Evolutionary conservation across 1,284 basidiomycete genomes (phyloP).

Genomic region (Irpex rosettiformis): DNA sequence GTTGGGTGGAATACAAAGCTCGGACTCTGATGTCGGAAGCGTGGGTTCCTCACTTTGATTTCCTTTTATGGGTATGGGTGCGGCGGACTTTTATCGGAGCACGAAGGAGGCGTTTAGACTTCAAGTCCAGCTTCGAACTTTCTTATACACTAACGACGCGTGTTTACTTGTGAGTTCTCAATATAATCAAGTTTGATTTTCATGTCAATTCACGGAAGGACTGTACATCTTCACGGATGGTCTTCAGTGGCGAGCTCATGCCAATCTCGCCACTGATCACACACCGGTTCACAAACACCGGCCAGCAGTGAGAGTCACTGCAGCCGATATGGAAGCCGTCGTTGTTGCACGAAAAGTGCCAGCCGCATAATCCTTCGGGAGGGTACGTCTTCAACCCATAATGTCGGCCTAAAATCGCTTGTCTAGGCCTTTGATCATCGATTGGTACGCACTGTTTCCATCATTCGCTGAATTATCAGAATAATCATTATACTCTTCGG

Average conservation of each 20-base stretch:
- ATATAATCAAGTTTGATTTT: background rate
- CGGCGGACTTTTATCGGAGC: conserved; percentile 14
- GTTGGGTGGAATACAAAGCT: background rate
- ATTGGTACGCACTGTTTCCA: background rate
- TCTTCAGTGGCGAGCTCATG: background rate
- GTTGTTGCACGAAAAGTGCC: background rate
- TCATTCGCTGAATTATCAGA: background rate
- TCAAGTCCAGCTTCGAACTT: conserved; percentile 7
- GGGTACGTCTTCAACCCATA: background rate
- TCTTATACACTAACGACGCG: background rate
- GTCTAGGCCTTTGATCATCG: background rate
- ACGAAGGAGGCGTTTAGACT: conserved; percentile 10
- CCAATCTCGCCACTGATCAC: conserved; percentile 1
- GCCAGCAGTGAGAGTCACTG: background rate
- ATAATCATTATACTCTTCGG: too few relatives aligned
- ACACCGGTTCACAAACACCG: background rate
- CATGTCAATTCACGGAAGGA: background rate
- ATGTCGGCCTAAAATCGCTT: background rate
- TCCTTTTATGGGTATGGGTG: conserved; percentile 12
- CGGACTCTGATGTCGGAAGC: conserved; percentile 6
- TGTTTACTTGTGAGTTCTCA: conserved; percentile 1
- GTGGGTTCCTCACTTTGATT: conserved; percentile 11
- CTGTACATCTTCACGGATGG: background rate
- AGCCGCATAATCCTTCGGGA: background rate
- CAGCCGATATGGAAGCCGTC: background rate